A percentile compares a stretch with the other conserved stretches of the same genome.
phyloP scores from a whole-genome alignment of 2,329 filamentous ascomycete genomes.

The Talaromyces verruculosus region DNA sequence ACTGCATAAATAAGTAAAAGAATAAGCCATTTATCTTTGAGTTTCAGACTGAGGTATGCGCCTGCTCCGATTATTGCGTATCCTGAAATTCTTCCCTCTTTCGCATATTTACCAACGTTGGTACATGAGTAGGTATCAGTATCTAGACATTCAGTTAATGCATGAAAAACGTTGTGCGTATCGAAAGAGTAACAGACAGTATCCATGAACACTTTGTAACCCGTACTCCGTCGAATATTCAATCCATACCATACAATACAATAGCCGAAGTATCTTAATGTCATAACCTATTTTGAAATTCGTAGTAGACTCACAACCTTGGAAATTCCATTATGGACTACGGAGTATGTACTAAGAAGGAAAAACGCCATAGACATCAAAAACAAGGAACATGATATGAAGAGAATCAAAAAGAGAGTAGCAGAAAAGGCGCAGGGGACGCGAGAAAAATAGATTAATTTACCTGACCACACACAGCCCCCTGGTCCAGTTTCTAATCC shows the following conservation, averaged over 20 bases:
- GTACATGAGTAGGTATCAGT: background rate
- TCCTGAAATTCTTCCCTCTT: background rate
- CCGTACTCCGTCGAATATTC: background rate
- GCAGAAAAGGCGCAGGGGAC: background rate
- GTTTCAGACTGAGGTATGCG: background rate
- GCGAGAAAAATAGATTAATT: background rate
- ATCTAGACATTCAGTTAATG: background rate
- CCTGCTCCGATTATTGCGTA: background rate
- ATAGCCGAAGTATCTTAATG: background rate
- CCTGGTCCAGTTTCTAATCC: constrained; percentile 1
- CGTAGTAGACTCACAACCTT: background rate
- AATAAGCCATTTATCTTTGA: background rate
- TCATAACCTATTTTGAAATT: background rate
- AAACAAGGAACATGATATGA: background rate
- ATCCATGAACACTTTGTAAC: background rate
- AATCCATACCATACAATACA: background rate
- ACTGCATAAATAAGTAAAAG: background rate
- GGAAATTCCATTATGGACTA: background rate
- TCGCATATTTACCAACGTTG: background rate
- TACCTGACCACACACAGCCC: background rate
- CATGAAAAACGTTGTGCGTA: background rate
- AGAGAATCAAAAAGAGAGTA: background rate
- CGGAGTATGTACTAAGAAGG: background rate
- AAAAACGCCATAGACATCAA: background rate
- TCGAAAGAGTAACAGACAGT: background rate